Evolutionary conservation across 2,329 filamentous ascomycete genomes (phyloP).

Genomic region (Colletotrichum viniferum): DNA sequence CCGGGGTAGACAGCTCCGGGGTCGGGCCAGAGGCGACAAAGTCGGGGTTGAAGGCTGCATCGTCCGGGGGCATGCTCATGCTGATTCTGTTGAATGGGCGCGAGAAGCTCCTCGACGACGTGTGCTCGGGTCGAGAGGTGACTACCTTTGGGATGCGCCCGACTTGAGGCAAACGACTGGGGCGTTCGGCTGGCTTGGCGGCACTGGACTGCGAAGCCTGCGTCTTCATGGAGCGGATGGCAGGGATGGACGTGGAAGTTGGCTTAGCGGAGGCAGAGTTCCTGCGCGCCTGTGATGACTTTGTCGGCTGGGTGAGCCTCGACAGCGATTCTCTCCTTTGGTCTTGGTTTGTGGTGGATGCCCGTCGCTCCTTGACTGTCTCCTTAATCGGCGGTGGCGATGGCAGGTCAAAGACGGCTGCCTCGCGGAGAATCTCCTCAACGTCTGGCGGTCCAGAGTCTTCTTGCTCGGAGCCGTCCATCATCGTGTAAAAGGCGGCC

Average conservation of each 20-base stretch:
- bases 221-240: slow-evolving; percentile 16
- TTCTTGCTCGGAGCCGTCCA: slow-evolving; percentile 63
- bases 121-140: slow-evolving; percentile 68
- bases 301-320: slow-evolving; percentile 9
- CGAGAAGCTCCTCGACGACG: slow-evolving; percentile 82
- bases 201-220: neutral
- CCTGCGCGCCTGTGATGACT: slow-evolving; percentile 16
- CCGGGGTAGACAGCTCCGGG: slow-evolving; percentile 43
- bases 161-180: slow-evolving; percentile 77
- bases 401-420: slow-evolving; percentile 37
- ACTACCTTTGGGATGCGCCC: slow-evolving; percentile 86
- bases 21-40: slow-evolving; percentile 50
- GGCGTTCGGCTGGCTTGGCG: slow-evolving; percentile 33
- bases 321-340: slow-evolving; percentile 10
- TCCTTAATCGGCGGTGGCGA: slow-evolving; percentile 2
- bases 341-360: slow-evolving; percentile 11
- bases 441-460: slow-evolving; percentile 45
- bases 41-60: slow-evolving; percentile 32
- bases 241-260: slow-evolving; percentile 13
- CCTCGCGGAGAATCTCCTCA: slow-evolving; percentile 55
- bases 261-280: slow-evolving; percentile 10
- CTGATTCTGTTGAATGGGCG: slow-evolving; percentile 73
- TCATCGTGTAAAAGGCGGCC: slow-evolving; percentile 65
- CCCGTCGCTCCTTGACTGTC: slow-evolving; percentile 4
- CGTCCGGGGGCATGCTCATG: slow-evolving; percentile 39